These are phyloP conservation scores for Musa acuminata DNA, from an alignment of 176 grass and related monocot genomes.

Conservation along the genomic window DNA sequence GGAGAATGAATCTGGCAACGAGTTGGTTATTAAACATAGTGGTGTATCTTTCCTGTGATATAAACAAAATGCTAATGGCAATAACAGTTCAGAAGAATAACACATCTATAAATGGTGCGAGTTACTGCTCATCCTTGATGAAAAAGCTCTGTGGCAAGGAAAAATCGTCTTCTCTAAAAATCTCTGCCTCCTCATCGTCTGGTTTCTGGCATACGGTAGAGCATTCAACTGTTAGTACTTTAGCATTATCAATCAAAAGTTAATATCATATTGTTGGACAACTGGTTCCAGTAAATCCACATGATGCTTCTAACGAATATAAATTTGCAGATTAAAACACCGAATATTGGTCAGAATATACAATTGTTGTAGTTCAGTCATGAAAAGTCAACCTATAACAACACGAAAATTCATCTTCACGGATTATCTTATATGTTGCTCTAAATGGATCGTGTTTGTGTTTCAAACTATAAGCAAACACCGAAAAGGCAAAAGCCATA, in stretches of 20 bases:
- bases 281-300: background rate
- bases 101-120: background rate
- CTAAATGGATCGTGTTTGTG: too few species aligned
- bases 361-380: too few species aligned
- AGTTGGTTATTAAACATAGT: background rate
- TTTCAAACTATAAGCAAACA: background rate
- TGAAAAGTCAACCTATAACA: too few species aligned
- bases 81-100: background rate
- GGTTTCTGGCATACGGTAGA: slow-evolving; percentile 41
- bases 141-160: slow-evolving; percentile 54
- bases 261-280: background rate
- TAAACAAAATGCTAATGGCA: background rate
- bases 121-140: slow-evolving; percentile 56
- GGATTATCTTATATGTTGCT: too few species aligned
- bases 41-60: background rate
- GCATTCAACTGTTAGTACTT: background rate
- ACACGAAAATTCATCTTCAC: too few species aligned
- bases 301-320: too few species aligned
- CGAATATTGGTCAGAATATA: too few species aligned
- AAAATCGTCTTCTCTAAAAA: slow-evolving; percentile 69
- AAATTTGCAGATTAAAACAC: too few species aligned
- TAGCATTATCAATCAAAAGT: background rate
- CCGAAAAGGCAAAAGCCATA: background rate
- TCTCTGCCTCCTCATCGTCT: slow-evolving; percentile 72
- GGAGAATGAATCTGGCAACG: background rate